phyloP scores from a whole-genome alignment of 169 alveolate species.

The Cryptosporidium meleagridis region DNA sequence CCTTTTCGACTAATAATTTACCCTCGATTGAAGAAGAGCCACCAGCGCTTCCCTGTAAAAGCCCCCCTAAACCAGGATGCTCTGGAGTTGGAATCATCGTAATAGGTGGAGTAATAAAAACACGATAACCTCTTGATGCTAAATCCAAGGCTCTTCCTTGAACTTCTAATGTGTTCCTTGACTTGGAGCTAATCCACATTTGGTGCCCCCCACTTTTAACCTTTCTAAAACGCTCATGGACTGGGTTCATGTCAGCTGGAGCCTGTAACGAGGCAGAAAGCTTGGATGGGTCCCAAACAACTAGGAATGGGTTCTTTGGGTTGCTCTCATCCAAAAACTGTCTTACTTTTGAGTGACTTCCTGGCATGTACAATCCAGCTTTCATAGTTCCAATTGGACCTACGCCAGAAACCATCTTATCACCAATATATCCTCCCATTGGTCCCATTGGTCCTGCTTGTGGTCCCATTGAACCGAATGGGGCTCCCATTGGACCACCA shows the following conservation, averaged over 20 bases:
- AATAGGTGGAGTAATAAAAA: constrained; percentile 62
- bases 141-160: constrained; percentile 70
- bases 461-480: background rate
- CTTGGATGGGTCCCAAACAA: constrained; percentile 67
- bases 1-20: constrained; percentile 39
- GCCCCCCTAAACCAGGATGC: constrained; percentile 29
- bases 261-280: constrained; percentile 61
- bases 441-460: background rate
- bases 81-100: constrained; percentile 55
- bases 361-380: constrained; percentile 68
- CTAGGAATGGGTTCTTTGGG: constrained; percentile 65
- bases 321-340: constrained; percentile 64
- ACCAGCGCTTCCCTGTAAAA: background rate
- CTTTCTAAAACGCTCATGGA: constrained; percentile 61
- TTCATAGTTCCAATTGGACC: constrained; percentile 60
- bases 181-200: constrained; percentile 64
- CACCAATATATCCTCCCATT: background rate
- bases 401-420: constrained; percentile 22
- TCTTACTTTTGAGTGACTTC: constrained; percentile 64
- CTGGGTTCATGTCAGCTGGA: constrained; percentile 63
- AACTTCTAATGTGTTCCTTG: constrained; percentile 49
- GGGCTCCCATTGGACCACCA: too few species aligned
- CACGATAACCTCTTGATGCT: constrained; percentile 69
- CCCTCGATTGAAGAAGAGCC: constrained; percentile 41
- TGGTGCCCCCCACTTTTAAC: constrained; percentile 67